phyloP scores from a whole-genome alignment of 2,329 filamentous ascomycete genomes.

The Cercospora canescens region DNA sequence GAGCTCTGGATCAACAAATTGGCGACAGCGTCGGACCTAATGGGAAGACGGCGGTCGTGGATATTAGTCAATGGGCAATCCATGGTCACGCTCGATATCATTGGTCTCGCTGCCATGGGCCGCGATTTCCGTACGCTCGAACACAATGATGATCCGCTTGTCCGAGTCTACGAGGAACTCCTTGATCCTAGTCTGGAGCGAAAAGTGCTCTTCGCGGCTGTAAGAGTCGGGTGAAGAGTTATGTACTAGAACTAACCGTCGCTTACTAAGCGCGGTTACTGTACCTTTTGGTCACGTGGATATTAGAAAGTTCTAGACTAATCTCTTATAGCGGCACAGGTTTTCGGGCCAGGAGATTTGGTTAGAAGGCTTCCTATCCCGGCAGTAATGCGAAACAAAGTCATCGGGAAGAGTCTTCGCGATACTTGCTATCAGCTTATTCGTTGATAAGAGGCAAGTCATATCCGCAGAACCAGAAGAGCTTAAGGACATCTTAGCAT shows the following conservation, averaged over 20 bases:
- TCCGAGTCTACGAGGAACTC: constrained; percentile 46
- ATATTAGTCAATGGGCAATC: constrained; percentile 46
- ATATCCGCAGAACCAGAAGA: constrained; percentile 37
- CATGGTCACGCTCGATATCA: constrained; percentile 50
- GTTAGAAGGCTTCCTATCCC: constrained; percentile 49
- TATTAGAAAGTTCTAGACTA: too few species aligned
- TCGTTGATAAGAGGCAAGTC: constrained; percentile 47
- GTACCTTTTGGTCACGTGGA: too few species aligned
- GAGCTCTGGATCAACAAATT: constrained; percentile 58
- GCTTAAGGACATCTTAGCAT: constrained; percentile 46
- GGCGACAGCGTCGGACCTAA: constrained; percentile 35
- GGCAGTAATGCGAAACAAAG: constrained; percentile 40
- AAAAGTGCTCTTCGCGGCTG: constrained; percentile 44
- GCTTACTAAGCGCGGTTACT: too few species aligned
- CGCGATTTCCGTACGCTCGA: constrained; percentile 44
- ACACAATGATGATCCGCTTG: constrained; percentile 44
- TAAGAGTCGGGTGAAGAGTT: too few species aligned
- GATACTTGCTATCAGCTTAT: constrained; percentile 50
- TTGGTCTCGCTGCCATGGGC: constrained; percentile 48
- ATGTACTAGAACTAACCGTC: too few species aligned
- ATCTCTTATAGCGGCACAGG: too few species aligned
- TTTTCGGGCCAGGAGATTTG: constrained; percentile 41
- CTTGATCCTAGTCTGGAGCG: constrained; percentile 51
- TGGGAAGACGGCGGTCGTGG: constrained; percentile 31
- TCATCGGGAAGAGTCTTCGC: constrained; percentile 36